These are phyloP conservation scores for Agaricus subrufescens DNA, from an alignment of 768 basidiomycete genomes.

Conservation along the genomic window DNA sequence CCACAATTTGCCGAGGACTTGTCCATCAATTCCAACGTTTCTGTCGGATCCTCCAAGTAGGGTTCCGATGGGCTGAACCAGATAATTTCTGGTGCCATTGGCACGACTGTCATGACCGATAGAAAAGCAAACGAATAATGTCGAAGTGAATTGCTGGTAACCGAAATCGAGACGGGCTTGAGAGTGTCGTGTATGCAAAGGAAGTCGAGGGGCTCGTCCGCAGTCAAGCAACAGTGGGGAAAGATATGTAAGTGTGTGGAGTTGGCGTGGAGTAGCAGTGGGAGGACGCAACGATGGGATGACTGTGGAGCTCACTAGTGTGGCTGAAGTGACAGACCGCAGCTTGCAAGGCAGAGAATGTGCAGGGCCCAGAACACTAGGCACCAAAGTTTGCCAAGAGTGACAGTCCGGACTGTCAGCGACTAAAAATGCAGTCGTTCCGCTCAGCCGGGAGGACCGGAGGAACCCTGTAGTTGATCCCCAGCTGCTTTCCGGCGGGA, in stretches of 20 bases:
- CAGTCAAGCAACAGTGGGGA: not conserved
- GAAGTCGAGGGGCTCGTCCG: too few species aligned
- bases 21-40: constrained; percentile 7
- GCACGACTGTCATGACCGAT: not conserved
- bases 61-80: constrained; percentile 21
- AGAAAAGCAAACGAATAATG: not conserved
- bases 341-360: too few species aligned
- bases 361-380: too few species aligned
- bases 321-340: too few species aligned
- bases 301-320: too few species aligned
- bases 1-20: constrained; percentile 7
- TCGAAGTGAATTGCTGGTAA: not conserved
- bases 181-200: too few species aligned
- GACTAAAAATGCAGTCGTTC: not conserved
- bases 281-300: too few species aligned
- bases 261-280: not conserved
- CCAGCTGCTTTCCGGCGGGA: not conserved
- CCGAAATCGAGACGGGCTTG: too few species aligned
- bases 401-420: not conserved
- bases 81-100: constrained; percentile 21
- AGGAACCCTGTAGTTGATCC: not conserved
- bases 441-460: not conserved
- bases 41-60: constrained; percentile 14
- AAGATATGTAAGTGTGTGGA: not conserved
- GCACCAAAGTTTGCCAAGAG: too few species aligned